Base-by-base conservation (phyloP, 805 yeast genomes). In the Wickerhamiella occidentalis region DNA sequence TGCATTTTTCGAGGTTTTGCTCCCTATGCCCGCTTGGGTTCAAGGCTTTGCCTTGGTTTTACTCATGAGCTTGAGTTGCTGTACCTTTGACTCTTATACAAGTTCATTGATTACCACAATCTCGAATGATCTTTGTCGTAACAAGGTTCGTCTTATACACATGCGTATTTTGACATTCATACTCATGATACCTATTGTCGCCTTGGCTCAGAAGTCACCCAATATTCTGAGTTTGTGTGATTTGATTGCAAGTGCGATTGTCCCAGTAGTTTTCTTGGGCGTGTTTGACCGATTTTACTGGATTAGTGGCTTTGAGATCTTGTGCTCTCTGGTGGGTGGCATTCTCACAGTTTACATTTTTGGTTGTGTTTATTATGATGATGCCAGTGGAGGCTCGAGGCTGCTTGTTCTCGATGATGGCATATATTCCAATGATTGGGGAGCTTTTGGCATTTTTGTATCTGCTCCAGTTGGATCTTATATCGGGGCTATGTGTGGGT, bases 361-460 rank as follows among this genome's bases (percentile, higher is more conserved):
- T 64, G 96, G 96, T 37, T 71, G 86, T 1, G 72, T 85, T 48
- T 88, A 85, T 68, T 87, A 82, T 61, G 46, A 51, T 19, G 25
- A 38, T 5, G 90, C 94, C 9, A 63, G 66, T 49, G 83, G 80
- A 52, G 96, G 96, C 57, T 95, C 82, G 13, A 73, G 72, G 53
- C 70, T 88, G 47, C 67, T 88, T 47, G 68, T 88, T 52, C 72
- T 88, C 48, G 37, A 40, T 5, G 28, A 38, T 21, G 96, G 96
- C 40, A 68, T 88, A 23, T 88, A 88, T 60, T 69, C 75, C 5
- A 75, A 73, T 45, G 96, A 88, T 61, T 88, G 96, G 96, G 85
- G 94, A 58, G 80, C 94, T 0, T 88, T 88, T 68, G 96, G 95
- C 21, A 95, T 96, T 1, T 88, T 88, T 65, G 90, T 84, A 6